These are phyloP conservation scores for Fusarium sp. DNA, from an alignment of 2,329 filamentous ascomycete species.

Conservation along the genomic window DNA sequence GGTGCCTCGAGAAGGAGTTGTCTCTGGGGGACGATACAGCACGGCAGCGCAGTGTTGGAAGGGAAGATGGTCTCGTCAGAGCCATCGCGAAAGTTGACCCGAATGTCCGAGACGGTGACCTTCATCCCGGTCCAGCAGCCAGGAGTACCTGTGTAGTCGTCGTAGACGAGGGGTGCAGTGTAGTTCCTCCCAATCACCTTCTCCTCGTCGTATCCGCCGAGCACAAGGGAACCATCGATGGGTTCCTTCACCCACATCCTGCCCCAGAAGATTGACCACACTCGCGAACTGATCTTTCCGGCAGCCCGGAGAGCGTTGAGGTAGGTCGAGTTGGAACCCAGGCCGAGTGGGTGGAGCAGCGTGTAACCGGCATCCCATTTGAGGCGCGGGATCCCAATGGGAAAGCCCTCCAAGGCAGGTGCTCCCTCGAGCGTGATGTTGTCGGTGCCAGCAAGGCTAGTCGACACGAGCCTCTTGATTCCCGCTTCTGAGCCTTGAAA, in stretches of 20 bases:
- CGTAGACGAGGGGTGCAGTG: constrained; percentile 39
- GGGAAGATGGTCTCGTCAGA: constrained; percentile 44
- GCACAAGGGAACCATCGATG: constrained; percentile 47
- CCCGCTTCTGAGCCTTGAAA: constrained; percentile 35
- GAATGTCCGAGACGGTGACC: constrained; percentile 36
- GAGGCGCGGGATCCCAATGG: constrained; percentile 44
- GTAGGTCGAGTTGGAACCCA: constrained; percentile 48
- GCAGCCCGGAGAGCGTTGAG: constrained; percentile 41
- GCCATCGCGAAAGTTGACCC: constrained; percentile 46
- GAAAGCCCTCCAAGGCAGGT: constrained; percentile 11
- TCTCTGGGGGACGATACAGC: constrained; percentile 48
- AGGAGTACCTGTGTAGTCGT: constrained; percentile 18
- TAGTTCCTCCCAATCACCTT: constrained; percentile 46
- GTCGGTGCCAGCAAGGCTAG: constrained; percentile 40
- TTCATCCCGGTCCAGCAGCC: constrained; percentile 42
- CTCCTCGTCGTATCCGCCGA: constrained; percentile 51
- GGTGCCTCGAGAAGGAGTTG: constrained; percentile 47
- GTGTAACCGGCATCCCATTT: constrained; percentile 46
- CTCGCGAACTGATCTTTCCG: constrained; percentile 42
- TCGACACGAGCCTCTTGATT: constrained; percentile 36
- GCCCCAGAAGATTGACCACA: constrained; percentile 54
- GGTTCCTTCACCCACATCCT: constrained; percentile 44
- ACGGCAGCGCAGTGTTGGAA: constrained; percentile 33
- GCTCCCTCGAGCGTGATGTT: constrained; percentile 13
- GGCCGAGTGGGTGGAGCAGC: constrained; percentile 42